Percentiles rank a stretch among this genome's conserved stretches.
Conservation (phyloP, 2,329 filamentous ascomycete genomes). For the Colletotrichum sp. region DNA sequence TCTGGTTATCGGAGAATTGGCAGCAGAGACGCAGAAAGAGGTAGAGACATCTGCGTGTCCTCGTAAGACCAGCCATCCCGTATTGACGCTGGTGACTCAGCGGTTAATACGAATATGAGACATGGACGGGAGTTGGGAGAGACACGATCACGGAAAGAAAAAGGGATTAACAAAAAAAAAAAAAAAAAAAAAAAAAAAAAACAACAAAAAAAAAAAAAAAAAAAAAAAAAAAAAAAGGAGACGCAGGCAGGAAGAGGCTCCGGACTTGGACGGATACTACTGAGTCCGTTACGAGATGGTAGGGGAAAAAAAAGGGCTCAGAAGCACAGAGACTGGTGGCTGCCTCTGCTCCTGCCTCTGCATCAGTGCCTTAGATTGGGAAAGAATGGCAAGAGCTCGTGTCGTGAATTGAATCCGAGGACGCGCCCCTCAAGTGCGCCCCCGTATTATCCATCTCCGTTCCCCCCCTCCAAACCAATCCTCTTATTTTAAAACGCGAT, state of each 20-base stretch:
- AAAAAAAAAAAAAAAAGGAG: neutral
- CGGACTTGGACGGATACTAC: neutral
- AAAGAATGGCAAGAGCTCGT: neutral
- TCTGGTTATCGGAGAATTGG: neutral
- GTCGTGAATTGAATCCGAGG: neutral
- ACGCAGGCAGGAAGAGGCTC: neutral
- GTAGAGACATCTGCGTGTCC: neutral
- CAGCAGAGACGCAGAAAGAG: neutral
- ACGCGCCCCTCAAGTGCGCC: neutral
- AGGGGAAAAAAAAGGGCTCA: neutral
- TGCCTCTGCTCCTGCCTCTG: neutral
- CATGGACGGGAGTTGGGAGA: neutral
- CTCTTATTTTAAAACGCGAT: constrained; percentile 18
- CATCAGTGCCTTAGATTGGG: neutral
- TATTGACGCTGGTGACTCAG: neutral
- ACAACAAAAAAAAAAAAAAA: too few relatives aligned
- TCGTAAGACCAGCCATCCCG: neutral
- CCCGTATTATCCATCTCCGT: neutral
- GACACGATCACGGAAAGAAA: neutral
- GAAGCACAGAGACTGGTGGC: neutral
- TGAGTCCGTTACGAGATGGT: neutral
- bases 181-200: neutral
- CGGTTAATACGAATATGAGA: neutral
- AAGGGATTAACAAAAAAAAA: neutral
- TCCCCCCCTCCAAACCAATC: constrained; percentile 7